A percentile compares a stretch with the other conserved stretches of the same genome.
phyloP scores from a whole-genome alignment of 176 grass and related monocot species.

The Ensete glaucum region DNA sequence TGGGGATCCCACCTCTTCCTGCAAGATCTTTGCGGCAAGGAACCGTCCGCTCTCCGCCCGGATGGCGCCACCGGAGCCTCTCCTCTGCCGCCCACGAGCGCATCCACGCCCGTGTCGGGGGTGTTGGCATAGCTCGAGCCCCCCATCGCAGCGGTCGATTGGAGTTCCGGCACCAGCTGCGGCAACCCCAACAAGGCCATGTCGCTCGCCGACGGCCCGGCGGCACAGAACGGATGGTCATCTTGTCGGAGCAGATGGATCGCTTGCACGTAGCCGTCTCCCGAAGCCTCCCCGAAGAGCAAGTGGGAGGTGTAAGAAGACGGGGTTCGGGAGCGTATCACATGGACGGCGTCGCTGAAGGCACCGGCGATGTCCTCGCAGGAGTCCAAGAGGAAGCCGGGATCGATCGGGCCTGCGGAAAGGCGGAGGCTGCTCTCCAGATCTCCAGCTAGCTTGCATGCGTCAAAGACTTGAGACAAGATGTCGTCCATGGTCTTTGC shows the following conservation, averaged over 20 bases:
- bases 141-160: not conserved
- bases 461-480: conserved; percentile 23
- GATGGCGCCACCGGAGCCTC: conserved; percentile 8
- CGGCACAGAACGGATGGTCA: too few species aligned
- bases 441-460: conserved; percentile 26
- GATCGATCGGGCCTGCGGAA: not conserved
- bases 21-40: conserved; percentile 12
- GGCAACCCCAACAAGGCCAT: not conserved
- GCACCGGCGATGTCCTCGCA: conserved; percentile 12
- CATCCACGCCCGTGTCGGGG: not conserved
- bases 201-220: not conserved
- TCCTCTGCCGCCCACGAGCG: not conserved
- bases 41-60: not conserved
- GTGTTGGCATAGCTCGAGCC: not conserved
- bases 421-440: conserved; percentile 20
- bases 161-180: not conserved
- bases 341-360: conserved; percentile 8
- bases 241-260: not conserved
- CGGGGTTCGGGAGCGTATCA: not conserved
- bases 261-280: conserved; percentile 7
- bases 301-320: not conserved
- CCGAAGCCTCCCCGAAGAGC: not conserved
- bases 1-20: conserved; percentile 31
- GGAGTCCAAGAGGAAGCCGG: conserved; percentile 8
- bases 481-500: conserved; percentile 23